Evolutionary conservation across 352 stramenopile genomes (phyloP).

Genomic region (Globisporangium paroecandrum): DNA sequence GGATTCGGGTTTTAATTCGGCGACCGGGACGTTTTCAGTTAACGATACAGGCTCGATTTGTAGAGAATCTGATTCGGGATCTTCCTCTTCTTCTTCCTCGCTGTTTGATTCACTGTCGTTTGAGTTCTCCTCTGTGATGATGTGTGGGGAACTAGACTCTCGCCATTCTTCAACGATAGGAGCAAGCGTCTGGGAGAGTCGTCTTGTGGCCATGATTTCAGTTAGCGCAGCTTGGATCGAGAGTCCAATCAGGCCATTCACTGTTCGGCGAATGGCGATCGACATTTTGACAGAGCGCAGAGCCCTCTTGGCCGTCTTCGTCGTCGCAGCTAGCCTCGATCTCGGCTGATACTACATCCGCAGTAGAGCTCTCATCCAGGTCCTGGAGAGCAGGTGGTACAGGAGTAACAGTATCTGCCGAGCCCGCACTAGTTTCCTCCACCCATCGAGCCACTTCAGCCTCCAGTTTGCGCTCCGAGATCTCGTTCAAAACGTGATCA

Average conservation of each 20-base stretch:
- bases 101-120: neutral
- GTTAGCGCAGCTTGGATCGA: constrained; percentile 38
- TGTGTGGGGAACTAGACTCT: neutral
- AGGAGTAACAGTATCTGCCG: neutral
- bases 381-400: neutral
- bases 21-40: neutral
- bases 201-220: constrained; percentile 26
- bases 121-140: constrained; percentile 2
- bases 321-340: neutral
- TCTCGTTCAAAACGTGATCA: constrained; percentile 19
- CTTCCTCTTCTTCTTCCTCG: neutral
- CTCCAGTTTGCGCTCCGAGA: constrained; percentile 12
- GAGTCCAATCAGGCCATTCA: constrained; percentile 39
- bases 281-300: constrained; percentile 37
- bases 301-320: neutral
- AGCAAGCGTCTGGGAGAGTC: constrained; percentile 17
- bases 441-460: constrained; percentile 14
- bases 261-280: constrained; percentile 30
- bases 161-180: constrained; percentile 21
- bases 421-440: neutral
- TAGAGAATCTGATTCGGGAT: neutral
- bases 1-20: neutral
- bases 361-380: neutral
- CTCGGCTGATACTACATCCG: neutral
- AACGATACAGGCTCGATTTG: neutral